Conservation (phyloP, 2,329 filamentous ascomycete species). For the Verticillium zaregamsianum region DNA sequence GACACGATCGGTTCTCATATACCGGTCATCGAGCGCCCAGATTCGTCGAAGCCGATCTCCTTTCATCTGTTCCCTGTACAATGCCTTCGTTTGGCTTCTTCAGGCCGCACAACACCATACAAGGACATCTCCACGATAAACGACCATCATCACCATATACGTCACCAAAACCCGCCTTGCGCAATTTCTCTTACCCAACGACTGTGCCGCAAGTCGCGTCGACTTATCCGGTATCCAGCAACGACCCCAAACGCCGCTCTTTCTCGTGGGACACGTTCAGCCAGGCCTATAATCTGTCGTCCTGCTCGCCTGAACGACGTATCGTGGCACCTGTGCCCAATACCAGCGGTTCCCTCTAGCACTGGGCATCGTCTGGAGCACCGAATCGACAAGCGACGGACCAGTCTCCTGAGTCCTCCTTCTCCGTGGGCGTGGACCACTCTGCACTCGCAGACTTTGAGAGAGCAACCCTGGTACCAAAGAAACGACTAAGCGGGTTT, state of each 20-base stretch:
- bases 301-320: background rate
- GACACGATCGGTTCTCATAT: background rate
- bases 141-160: background rate
- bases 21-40: background rate
- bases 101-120: background rate
- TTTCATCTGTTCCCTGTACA: background rate
- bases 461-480: background rate
- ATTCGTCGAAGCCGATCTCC: background rate
- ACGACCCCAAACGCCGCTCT: background rate
- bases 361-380: background rate
- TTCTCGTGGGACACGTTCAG: background rate
- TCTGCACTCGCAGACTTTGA: background rate
- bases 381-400: background rate
- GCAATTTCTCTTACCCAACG: conserved; percentile 1
- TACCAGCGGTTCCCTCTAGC: background rate
- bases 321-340: background rate
- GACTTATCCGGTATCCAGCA: background rate
- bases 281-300: background rate
- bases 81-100: background rate
- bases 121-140: background rate
- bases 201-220: background rate
- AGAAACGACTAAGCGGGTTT: background rate
- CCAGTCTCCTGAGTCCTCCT: background rate
- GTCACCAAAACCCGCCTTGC: background rate
- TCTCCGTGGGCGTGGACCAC: background rate